phyloP scores from a whole-genome alignment of 331 rosid genomes.

The Pyrus hybrid region DNA sequence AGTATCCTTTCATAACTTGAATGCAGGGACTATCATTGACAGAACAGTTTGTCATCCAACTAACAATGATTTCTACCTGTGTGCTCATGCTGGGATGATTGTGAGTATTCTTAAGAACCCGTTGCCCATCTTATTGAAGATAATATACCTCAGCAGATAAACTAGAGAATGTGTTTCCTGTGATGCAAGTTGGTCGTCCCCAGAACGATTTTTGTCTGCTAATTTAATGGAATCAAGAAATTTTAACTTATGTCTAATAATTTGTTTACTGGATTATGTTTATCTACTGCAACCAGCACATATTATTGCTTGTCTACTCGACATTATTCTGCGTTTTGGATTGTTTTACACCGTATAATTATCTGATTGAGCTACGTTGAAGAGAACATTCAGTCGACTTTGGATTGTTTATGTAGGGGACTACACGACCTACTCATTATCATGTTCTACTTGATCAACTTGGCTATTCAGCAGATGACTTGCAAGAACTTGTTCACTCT shows the following conservation, averaged over 20 bases:
- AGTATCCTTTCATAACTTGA: not conserved
- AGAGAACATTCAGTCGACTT: not conserved
- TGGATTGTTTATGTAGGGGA: constrained; percentile 43
- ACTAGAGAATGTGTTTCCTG: too few species aligned
- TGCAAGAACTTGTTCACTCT: constrained; percentile 86
- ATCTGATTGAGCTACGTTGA: not conserved
- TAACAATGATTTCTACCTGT: constrained; percentile 73
- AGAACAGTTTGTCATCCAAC: constrained; percentile 74
- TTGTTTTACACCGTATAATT: not conserved
- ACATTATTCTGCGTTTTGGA: not conserved
- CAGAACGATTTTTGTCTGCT: too few species aligned
- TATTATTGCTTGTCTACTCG: too few species aligned
- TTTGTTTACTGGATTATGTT: too few species aligned
- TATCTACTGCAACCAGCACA: too few species aligned
- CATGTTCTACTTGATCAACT: constrained; percentile 73
- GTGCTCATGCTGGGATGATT: constrained; percentile 96
- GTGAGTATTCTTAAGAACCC: constrained; percentile 32
- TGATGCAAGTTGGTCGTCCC: too few species aligned
- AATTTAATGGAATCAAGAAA: too few species aligned
- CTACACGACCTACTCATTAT: constrained; percentile 77
- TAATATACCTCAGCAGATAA: too few species aligned
- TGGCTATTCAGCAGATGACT: constrained; percentile 72
- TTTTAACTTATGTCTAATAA: too few species aligned
- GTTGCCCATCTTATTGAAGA: not conserved
- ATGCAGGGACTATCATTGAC: constrained; percentile 83